Evolutionary conservation across 2,329 filamentous ascomycete species (phyloP).

Genomic region (Parascedosporium putredinis): DNA sequence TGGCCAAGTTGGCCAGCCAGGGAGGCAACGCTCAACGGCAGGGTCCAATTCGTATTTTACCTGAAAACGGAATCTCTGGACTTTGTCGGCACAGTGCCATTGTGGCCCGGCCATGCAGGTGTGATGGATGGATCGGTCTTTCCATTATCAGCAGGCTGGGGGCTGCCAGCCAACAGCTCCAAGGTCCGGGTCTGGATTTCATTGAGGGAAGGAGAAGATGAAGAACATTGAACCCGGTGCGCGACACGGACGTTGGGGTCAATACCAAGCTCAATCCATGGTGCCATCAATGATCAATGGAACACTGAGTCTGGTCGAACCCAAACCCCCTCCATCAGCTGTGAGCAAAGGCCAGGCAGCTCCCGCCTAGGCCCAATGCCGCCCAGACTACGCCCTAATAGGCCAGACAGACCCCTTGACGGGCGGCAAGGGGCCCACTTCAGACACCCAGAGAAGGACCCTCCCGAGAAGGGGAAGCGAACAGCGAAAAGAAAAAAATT

Average conservation of each 20-base stretch:
- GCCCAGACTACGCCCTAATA: not conserved
- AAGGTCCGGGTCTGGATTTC: not conserved
- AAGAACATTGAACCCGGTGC: not conserved
- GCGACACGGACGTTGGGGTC: no score
- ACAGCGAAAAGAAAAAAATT: not conserved
- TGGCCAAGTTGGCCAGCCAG: not conserved
- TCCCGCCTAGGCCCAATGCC: not conserved
- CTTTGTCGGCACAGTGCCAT: no score
- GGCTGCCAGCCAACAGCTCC: no score
- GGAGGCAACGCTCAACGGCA: not conserved
- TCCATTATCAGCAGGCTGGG: not conserved
- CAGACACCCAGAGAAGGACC: not conserved
- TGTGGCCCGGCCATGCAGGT: no score
- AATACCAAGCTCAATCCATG: no score
- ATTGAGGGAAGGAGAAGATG: not conserved
- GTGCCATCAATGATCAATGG: no score
- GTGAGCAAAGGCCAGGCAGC: not conserved
- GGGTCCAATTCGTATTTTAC: no score
- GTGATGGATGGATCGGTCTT: no score
- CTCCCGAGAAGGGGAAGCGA: not conserved
- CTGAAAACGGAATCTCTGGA: no score
- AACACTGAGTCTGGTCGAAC: not conserved
- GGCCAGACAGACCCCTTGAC: not conserved
- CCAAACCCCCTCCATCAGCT: not conserved
- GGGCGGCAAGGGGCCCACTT: not conserved